Evolutionary conservation across 31 red algal genomes (phyloP).

Genomic region (Bonnemaisonia californica): DNA sequence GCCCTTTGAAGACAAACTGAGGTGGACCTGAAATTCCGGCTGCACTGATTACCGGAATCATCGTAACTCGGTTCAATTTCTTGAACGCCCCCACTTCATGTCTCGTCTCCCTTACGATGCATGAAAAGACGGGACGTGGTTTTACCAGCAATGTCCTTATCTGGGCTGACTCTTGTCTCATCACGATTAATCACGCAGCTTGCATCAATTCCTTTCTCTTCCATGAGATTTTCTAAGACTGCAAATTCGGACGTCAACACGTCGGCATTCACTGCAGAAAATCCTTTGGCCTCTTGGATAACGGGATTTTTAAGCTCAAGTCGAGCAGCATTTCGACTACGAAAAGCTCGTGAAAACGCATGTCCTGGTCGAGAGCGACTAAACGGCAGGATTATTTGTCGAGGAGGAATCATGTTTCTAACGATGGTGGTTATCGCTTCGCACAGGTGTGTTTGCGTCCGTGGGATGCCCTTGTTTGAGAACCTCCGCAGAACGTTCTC

Average conservation of each 20-base stretch:
- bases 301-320: slow-evolving; percentile 5
- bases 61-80: neutral
- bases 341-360: slow-evolving; percentile 17
- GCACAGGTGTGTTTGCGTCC: neutral
- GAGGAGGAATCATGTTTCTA: neutral
- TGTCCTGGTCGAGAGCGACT: neutral
- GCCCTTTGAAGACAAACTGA: slow-evolving; percentile 18
- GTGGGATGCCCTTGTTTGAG: neutral
- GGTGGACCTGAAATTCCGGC: slow-evolving; percentile 8
- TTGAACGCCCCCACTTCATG: neutral
- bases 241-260: slow-evolving; percentile 40
- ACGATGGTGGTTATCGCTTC: neutral
- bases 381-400: neutral
- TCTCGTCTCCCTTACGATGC: neutral
- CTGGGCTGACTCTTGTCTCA: slow-evolving; percentile 42
- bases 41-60: slow-evolving; percentile 6
- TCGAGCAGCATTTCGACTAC: slow-evolving; percentile 6
- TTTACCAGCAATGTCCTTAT: neutral
- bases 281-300: slow-evolving; percentile 33
- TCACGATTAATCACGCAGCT: slow-evolving; percentile 44
- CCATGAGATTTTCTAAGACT: slow-evolving; percentile 20
- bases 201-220: slow-evolving; percentile 27
- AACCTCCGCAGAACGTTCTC: neutral
- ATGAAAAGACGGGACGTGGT: neutral
- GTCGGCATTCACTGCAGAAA: slow-evolving; percentile 33